Evolutionary conservation across 257 asterid genomes (phyloP).

Genomic region (Schizonepeta tenuifolia): DNA sequence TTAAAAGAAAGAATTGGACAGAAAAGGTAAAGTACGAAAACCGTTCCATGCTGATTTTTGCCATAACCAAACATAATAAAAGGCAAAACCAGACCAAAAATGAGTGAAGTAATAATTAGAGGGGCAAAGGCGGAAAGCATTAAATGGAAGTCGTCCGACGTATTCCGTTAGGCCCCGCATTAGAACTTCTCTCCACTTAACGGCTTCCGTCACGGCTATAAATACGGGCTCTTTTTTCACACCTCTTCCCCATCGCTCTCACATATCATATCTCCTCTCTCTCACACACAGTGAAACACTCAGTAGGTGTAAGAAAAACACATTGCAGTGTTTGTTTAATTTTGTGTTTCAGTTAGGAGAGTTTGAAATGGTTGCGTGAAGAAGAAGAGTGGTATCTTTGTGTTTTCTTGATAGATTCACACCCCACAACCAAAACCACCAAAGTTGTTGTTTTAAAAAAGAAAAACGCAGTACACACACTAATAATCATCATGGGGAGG

Average conservation of each 20-base stretch:
- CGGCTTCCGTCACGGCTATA: conserved; percentile 66
- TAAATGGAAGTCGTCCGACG: conserved; percentile 48
- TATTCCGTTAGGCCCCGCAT: conserved; percentile 55
- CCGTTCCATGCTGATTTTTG: conserved; percentile 16
- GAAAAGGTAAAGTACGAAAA: conserved; percentile 26
- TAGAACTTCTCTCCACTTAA: conserved; percentile 21
- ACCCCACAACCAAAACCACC: background rate
- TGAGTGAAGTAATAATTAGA: conserved; percentile 21
- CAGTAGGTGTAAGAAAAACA: conserved; percentile 24
- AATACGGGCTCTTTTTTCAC: conserved; percentile 46
- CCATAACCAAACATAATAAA: conserved; percentile 15
- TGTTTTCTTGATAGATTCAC: conserved; percentile 43
- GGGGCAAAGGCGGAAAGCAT: conserved; percentile 39
- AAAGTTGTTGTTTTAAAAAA: no score
- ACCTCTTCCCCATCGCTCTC: conserved; percentile 32
- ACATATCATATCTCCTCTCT: conserved; percentile 36
- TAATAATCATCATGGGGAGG: conserved; percentile 54
- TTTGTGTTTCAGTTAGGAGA: conserved; percentile 14
- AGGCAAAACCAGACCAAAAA: conserved; percentile 21
- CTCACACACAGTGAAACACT: conserved; percentile 17
- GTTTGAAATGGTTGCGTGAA: conserved; percentile 79
- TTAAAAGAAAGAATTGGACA: background rate
- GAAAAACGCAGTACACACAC: conserved; percentile 23
- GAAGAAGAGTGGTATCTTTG: conserved; percentile 63
- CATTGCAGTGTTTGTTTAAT: background rate